Conservation (phyloP, 257 asterid species). For the Verbena officinalis region DNA sequence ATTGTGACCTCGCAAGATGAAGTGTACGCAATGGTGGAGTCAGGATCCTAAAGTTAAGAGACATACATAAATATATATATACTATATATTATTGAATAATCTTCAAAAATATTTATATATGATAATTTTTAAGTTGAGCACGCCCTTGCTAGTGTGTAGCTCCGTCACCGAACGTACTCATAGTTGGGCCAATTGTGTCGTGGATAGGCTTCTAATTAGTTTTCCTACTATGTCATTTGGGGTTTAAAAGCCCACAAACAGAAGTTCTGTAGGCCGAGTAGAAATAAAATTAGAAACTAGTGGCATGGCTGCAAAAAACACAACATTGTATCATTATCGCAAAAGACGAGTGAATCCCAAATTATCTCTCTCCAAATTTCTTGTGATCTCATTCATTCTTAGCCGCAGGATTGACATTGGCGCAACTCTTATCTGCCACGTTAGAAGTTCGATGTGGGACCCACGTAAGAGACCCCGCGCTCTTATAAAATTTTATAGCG, state of each 20-base stretch:
- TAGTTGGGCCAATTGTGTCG: too few species aligned
- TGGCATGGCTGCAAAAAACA: conserved; percentile 23
- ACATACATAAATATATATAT: too few species aligned
- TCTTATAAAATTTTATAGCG: conserved; percentile 54
- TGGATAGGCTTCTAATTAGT: too few species aligned
- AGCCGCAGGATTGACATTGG: conserved; percentile 44
- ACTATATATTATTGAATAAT: too few species aligned
- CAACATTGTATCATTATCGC: not conserved
- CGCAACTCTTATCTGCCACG: conserved; percentile 82
- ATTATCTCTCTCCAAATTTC: not conserved
- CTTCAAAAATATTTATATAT: too few species aligned
- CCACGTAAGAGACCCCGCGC: conserved; percentile 52
- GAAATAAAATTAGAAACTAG: not conserved
- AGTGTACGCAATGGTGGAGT: too few species aligned
- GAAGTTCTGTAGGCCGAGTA: not conserved
- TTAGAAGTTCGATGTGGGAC: conserved; percentile 36
- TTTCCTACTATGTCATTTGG: too few species aligned
- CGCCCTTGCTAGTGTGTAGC: too few species aligned
- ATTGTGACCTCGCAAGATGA: too few species aligned
- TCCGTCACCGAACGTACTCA: too few species aligned
- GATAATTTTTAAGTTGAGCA: too few species aligned
- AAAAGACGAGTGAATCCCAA: not conserved
- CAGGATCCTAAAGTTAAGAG: too few species aligned
- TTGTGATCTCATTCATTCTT: conserved; percentile 34
- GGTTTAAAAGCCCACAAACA: not conserved